Evolutionary conservation across 371 early-diverging fungal genomes (phyloP).

Genomic region (Massospora cicadina): DNA sequence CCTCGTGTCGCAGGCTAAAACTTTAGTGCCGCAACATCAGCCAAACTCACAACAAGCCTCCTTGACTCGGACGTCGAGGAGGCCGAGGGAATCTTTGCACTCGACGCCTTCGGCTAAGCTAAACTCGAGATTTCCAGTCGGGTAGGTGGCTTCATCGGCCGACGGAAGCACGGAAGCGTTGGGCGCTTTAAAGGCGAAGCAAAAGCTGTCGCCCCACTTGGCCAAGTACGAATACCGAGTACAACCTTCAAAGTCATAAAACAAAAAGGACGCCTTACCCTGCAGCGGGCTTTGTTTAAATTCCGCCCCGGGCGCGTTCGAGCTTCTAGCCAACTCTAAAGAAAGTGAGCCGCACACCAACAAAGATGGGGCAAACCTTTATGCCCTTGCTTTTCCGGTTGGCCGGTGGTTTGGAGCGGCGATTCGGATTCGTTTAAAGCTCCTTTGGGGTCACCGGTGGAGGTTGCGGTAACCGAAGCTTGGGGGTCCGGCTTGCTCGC

Average conservation of each 20-base stretch:
- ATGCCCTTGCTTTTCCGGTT: not conserved
- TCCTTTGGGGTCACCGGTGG: not conserved
- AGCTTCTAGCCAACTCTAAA: not conserved
- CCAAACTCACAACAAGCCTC: not conserved
- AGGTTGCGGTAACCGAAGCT: not conserved
- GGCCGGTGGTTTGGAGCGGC: not conserved
- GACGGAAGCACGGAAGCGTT: not conserved
- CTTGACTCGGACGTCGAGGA: not conserved
- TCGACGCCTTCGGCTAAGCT: not conserved
- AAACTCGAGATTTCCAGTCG: slow-evolving; percentile 1
- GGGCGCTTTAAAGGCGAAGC: not conserved
- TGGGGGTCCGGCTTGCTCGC: not conserved
- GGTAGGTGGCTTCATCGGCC: not conserved
- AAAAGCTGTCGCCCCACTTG: not conserved
- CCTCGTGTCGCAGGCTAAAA: slow-evolving; percentile 6
- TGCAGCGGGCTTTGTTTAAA: not conserved
- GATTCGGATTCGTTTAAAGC: not conserved
- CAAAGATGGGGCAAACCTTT: not conserved
- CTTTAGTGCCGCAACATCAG: not conserved
- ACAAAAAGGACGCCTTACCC: not conserved
- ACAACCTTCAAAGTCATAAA: slow-evolving; percentile 2
- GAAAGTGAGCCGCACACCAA: not conserved
- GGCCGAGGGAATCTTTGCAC: not conserved
- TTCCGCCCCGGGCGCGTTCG: not conserved
- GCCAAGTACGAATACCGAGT: not conserved